phyloP scores from a whole-genome alignment of 768 basidiomycete genomes.

The Lactarius indigo region DNA sequence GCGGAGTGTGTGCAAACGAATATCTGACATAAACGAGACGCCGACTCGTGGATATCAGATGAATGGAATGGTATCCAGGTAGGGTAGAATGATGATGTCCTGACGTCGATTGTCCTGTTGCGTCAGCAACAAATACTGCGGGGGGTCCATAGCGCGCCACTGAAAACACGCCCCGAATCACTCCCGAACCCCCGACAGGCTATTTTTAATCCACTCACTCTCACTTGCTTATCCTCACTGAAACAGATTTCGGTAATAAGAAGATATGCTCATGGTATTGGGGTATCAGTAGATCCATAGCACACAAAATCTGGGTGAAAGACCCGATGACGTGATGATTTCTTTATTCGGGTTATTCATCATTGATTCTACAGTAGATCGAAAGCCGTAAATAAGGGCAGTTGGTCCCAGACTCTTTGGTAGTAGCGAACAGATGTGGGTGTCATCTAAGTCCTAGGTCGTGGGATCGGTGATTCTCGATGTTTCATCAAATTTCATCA shows the following conservation, averaged over 20 bases:
- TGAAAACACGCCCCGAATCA: not conserved
- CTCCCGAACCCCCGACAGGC: not conserved
- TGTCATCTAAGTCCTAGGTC: no score
- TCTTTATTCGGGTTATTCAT: no score
- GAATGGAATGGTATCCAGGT: not conserved
- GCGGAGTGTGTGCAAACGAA: slow-evolving; percentile 21
- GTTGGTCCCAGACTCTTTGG: no score
- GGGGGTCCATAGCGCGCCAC: not conserved
- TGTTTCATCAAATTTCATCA: no score
- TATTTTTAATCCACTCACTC: not conserved
- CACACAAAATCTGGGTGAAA: no score
- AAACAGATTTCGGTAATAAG: no score
- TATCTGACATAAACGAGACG: slow-evolving; percentile 24
- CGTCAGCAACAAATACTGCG: not conserved
- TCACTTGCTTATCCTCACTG: not conserved
- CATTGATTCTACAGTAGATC: no score
- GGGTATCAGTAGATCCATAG: not conserved
- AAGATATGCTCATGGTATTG: not conserved
- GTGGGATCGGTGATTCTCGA: no score
- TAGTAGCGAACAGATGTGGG: no score
- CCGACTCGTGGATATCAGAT: slow-evolving; percentile 10
- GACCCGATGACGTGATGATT: no score
- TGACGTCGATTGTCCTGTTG: not conserved
- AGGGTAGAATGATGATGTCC: not conserved
- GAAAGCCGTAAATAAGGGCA: no score